Percentiles rank a stretch among this genome's conserved stretches.
These are phyloP conservation scores for Marvania coccoides DNA, from an alignment of 139 green algal genomes.

Conservation along the genomic window DNA sequence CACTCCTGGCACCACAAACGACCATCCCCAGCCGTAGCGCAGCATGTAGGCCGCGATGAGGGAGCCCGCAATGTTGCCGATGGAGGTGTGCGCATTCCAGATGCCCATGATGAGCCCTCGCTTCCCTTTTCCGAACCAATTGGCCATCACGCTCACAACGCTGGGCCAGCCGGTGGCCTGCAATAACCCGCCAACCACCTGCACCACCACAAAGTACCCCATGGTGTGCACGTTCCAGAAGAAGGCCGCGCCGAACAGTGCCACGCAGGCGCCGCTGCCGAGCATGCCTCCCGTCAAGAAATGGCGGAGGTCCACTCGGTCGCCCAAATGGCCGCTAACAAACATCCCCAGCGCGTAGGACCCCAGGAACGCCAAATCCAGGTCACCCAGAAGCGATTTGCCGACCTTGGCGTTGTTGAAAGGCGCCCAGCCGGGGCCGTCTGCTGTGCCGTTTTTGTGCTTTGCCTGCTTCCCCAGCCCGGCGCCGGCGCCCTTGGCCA, in stretches of 20 bases:
- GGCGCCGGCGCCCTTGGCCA: not conserved
- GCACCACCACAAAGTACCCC: slow-evolving; percentile 71
- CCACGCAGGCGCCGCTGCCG: slow-evolving; percentile 58
- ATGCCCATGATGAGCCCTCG: slow-evolving; percentile 90
- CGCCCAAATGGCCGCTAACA: slow-evolving; percentile 80
- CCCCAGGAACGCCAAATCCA: slow-evolving; percentile 87
- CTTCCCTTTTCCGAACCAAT: slow-evolving; percentile 93
- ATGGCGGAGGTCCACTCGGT: slow-evolving; percentile 76
- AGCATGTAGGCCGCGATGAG: slow-evolving; percentile 66
- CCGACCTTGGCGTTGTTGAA: slow-evolving; percentile 80
- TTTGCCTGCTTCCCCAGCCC: not conserved
- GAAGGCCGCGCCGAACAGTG: slow-evolving; percentile 75
- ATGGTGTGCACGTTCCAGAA: slow-evolving; percentile 82
- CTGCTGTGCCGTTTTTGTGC: not conserved
- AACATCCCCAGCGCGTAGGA: slow-evolving; percentile 92
- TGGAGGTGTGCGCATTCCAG: slow-evolving; percentile 92
- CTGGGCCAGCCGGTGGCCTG: slow-evolving; percentile 89
- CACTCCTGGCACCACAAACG: slow-evolving; percentile 74
- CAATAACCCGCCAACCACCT: slow-evolving; percentile 66
- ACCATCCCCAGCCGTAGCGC: slow-evolving; percentile 81
- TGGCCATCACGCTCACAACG: slow-evolving; percentile 88
- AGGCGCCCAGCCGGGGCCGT: slow-evolving; percentile 65
- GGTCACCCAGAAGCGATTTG: slow-evolving; percentile 67
- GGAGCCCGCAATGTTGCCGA: slow-evolving; percentile 88
- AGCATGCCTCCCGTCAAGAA: slow-evolving; percentile 90